Base-by-base conservation (phyloP, 2,329 filamentous ascomycete species). In the Aspergillus viridinutans region DNA sequence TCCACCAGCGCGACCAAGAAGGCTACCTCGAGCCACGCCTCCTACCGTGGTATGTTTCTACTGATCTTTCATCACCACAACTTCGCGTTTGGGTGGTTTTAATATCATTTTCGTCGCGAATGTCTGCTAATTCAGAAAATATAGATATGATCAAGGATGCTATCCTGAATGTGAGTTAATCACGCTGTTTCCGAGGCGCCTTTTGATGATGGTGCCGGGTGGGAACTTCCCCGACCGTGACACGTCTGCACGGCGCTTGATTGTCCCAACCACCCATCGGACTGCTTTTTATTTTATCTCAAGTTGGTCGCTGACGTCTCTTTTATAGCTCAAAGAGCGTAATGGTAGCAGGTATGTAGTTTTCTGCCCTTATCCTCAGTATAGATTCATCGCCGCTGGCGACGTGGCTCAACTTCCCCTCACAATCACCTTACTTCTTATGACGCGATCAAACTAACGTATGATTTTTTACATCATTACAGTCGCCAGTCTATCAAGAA, bases 401-500 rank as follows among this genome's bases (percentile, higher is more conserved):
- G 61, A 62, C 60, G 61, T 62, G 60, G 60, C 57, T 17, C 51
- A 56, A 58, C 58, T 49, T 43, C n/a, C 43, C 43, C 21, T 20
- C 43, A 5, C 43, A 23, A 28, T 28, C 40, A 58, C 50, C 48
- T 53, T 43, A 60, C 55, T 53, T 51, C 58, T 12, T 59, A 55
- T 65, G 53, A 64, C 55, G 56, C 53, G 43, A 32, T 54, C 61
- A 64, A 50, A 63, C 65, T 77, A 65, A 78, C 71, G 10, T 23
- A 47, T 47, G 43, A 47, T 14, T 23, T 45, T 62, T 68, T 58
- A 61, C 61, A 58, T 59, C 53, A 43, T 55, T 52, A 69, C 72
- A 88, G 85, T 73, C 87, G 87, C 71, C 85, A 88, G 76, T 84
- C 85, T 55, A 83, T 90, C 73, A 89, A 89, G 82, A 90, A 90